A percentile compares a stretch with the other conserved stretches of the same genome.
These are phyloP conservation scores for Penicillium odoratum DNA, from an alignment of 495 filamentous ascomycete species.

Conservation along the genomic window DNA sequence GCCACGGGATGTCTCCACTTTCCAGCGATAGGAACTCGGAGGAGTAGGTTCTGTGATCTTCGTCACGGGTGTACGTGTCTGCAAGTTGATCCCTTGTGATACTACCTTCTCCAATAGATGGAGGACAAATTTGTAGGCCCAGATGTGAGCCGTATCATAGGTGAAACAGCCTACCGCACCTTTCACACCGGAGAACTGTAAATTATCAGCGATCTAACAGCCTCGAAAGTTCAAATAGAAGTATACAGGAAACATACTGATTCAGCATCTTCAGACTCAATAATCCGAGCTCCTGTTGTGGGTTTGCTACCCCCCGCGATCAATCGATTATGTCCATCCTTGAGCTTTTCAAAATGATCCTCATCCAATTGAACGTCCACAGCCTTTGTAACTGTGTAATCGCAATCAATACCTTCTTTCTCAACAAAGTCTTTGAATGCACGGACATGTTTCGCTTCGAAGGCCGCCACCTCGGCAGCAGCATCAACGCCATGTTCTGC, in stretches of 20 bases:
- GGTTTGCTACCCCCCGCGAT: conserved; percentile 20
- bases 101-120: conserved; percentile 63
- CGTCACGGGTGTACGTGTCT: conserved; percentile 71
- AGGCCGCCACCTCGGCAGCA: conserved; percentile 34
- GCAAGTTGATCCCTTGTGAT: conserved; percentile 63
- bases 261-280: conserved; percentile 21
- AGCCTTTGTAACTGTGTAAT: conserved; percentile 28
- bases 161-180: conserved; percentile 45
- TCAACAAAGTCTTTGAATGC: conserved; percentile 29
- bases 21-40: conserved; percentile 16
- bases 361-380: conserved; percentile 31
- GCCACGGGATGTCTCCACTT: conserved; percentile 64
- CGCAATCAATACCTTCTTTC: conserved; percentile 35
- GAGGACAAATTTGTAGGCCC: conserved; percentile 83
- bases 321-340: conserved; percentile 25
- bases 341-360: conserved; percentile 21
- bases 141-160: conserved; percentile 50
- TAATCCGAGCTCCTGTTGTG: conserved; percentile 18
- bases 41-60: conserved; percentile 30
- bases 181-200: conserved; percentile 46
- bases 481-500: conserved; percentile 32
- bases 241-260: conserved; percentile 13
- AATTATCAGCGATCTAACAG: conserved; percentile 4
- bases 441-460: conserved; percentile 32
- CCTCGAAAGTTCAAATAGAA: too few relatives aligned